phyloP scores from a whole-genome alignment of 2,329 filamentous ascomycete species.

The Scolecobasidium constrictum region DNA sequence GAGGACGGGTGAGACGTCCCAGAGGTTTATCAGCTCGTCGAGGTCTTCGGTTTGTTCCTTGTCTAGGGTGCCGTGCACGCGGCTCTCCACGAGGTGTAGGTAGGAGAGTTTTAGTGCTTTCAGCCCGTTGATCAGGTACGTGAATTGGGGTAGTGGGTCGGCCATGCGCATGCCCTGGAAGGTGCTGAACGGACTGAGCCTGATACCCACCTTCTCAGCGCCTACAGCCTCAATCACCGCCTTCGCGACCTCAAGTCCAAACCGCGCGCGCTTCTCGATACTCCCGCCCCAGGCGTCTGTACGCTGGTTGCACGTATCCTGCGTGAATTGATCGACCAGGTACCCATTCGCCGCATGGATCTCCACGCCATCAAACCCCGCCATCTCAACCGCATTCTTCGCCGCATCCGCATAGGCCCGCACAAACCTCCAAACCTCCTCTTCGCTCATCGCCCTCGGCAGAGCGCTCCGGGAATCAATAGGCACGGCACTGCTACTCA shows the following conservation, averaged over 20 bases:
- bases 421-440: slow-evolving; percentile 28
- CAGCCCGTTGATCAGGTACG: slow-evolving; percentile 42
- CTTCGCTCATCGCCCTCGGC: slow-evolving; percentile 25
- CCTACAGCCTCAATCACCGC: slow-evolving; percentile 42
- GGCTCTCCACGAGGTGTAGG: slow-evolving; percentile 50
- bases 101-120: slow-evolving; percentile 46
- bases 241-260: slow-evolving; percentile 42
- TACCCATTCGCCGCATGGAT: slow-evolving; percentile 38
- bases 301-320: slow-evolving; percentile 43
- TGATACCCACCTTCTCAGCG: slow-evolving; percentile 41
- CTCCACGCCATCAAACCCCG: slow-evolving; percentile 52
- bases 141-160: slow-evolving; percentile 53
- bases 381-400: slow-evolving; percentile 31
- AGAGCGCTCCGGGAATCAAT: slow-evolving; percentile 23
- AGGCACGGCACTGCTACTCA: slow-evolving; percentile 22
- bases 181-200: slow-evolving; percentile 48
- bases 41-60: slow-evolving; percentile 22
- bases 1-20: slow-evolving; percentile 18
- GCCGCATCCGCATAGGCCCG: slow-evolving; percentile 31
- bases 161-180: slow-evolving; percentile 56
- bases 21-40: slow-evolving; percentile 7
- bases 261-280: slow-evolving; percentile 38
- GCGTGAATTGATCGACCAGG: slow-evolving; percentile 52
- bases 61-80: slow-evolving; percentile 36
- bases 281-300: slow-evolving; percentile 38